phyloP scores from a whole-genome alignment of 495 filamentous ascomycete species.

The Lindgomyces ingoldianus region DNA sequence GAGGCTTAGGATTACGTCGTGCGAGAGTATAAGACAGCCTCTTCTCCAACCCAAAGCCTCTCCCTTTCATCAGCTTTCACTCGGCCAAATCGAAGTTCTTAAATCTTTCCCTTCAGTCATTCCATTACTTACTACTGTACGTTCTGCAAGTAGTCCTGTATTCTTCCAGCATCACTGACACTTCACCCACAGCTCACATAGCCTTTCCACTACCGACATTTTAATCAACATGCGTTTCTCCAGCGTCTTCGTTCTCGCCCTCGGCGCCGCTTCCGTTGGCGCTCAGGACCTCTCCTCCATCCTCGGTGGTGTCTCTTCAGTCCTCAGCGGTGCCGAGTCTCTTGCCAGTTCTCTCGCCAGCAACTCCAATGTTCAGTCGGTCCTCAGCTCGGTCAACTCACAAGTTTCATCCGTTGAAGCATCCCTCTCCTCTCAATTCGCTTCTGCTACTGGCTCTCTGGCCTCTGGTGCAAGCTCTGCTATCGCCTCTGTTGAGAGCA shows the following conservation, averaged over 20 bases:
- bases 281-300: conserved; percentile 26
- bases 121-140: no score
- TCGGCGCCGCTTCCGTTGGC: conserved; percentile 24
- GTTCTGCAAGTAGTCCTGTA: no score
- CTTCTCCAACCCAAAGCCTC: not conserved
- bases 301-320: not conserved
- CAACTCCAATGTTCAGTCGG: conserved; percentile 4
- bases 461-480: conserved; percentile 8
- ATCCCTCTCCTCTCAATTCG: not conserved
- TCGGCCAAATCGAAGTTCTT: conserved; percentile 6
- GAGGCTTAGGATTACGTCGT: not conserved
- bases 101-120: no score
- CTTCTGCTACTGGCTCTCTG: conserved; percentile 9
- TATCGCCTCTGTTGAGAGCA: not conserved
- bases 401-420: not conserved
- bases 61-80: conserved; percentile 3
- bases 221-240: conserved; percentile 36
- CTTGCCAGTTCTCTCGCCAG: not conserved
- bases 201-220: not conserved
- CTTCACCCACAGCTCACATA: conserved; percentile 6
- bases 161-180: not conserved
- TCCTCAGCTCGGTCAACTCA: not conserved
- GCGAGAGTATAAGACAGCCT: conserved; percentile 13
- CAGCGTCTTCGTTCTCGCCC: conserved; percentile 23
- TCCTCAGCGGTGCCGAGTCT: not conserved